phyloP scores from a whole-genome alignment of 2,329 filamentous ascomycete genomes.

The Penicillium sp. region DNA sequence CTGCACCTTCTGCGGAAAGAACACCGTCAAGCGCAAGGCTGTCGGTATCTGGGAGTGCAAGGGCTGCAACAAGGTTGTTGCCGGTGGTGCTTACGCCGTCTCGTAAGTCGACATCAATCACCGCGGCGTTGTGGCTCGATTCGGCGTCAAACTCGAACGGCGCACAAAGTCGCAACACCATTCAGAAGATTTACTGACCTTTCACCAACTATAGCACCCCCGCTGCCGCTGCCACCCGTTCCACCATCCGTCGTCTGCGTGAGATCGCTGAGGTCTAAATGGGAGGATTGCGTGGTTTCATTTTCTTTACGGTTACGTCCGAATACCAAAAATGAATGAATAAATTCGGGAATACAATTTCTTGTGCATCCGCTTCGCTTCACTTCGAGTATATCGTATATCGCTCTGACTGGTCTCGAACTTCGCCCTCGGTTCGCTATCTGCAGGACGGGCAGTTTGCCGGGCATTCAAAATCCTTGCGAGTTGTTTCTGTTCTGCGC shows the following conservation, averaged over 20 bases:
- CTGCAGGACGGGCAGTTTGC: not conserved
- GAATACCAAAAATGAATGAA: slow-evolving; percentile 39
- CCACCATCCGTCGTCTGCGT: slow-evolving; percentile 92
- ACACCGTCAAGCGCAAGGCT: slow-evolving; percentile 81
- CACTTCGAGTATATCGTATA: slow-evolving; percentile 20
- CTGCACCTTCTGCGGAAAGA: slow-evolving; percentile 99
- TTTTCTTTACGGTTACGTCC: slow-evolving; percentile 37
- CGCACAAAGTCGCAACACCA: not conserved
- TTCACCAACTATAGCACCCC: slow-evolving; percentile 62
- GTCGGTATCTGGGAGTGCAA: slow-evolving; percentile 98
- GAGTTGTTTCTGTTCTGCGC: not conserved
- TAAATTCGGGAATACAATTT: slow-evolving; percentile 29
- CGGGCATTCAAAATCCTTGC: not conserved
- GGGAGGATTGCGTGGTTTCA: slow-evolving; percentile 34
- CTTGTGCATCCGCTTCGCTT: slow-evolving; percentile 23
- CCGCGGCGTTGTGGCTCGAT: not conserved
- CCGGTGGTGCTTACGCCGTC: slow-evolving; percentile 90
- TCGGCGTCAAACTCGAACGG: not conserved
- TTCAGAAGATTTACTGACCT: slow-evolving; percentile 2
- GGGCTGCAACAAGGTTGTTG: slow-evolving; percentile 89
- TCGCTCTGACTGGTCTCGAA: slow-evolving; percentile 10
- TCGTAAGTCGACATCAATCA: slow-evolving; percentile 65
- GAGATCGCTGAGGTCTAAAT: slow-evolving; percentile 85
- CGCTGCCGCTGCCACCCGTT: slow-evolving; percentile 89
- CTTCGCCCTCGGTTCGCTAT: slow-evolving; percentile 3